Conservation (phyloP, 805 yeast genomes). For the Candida anglica region DNA sequence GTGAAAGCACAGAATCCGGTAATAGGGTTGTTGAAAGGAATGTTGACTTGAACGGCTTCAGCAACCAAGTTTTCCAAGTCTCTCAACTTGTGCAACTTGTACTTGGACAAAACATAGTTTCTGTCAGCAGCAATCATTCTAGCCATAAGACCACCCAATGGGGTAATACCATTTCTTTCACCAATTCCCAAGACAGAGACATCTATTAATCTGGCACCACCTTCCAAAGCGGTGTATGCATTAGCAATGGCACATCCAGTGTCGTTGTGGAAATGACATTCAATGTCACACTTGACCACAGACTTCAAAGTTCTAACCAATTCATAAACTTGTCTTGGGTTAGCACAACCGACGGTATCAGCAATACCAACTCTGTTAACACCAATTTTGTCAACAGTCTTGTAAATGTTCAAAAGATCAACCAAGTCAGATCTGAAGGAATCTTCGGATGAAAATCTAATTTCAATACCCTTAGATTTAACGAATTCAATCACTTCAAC, state of each 20-base stretch:
- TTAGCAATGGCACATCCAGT: conserved; percentile 99
- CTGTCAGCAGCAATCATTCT: conserved; percentile 99
- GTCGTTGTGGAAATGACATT: conserved; percentile 98
- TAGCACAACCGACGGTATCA: conserved; percentile 98
- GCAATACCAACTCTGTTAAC: conserved; percentile 99
- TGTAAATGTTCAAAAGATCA: conserved; percentile 89
- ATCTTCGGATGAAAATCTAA: conserved; percentile 95
- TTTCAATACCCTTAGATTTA: conserved; percentile 94
- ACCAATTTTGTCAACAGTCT: conserved; percentile 95
- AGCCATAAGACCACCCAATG: conserved; percentile 97
- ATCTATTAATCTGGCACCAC: conserved; percentile 93
- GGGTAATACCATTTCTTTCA: conserved; percentile 97
- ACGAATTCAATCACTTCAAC: conserved; percentile 96
- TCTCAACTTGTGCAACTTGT: conserved; percentile 92
- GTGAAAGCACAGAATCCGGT: conserved; percentile 99
- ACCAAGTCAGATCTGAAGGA: conserved; percentile 96
- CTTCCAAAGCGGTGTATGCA: conserved; percentile 97
- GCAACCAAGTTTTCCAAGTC: conserved; percentile 95
- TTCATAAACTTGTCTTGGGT: conserved; percentile 98
- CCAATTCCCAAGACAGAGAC: conserved; percentile 97
- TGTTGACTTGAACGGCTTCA: conserved; percentile 93
- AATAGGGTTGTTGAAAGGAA: conserved; percentile 97
- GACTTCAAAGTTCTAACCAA: conserved; percentile 88
- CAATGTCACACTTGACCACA: conserved; percentile 94
- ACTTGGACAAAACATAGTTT: conserved; percentile 90